phyloP scores from a whole-genome alignment of 768 basidiomycete species.

The Exsudoporus frostii region DNA sequence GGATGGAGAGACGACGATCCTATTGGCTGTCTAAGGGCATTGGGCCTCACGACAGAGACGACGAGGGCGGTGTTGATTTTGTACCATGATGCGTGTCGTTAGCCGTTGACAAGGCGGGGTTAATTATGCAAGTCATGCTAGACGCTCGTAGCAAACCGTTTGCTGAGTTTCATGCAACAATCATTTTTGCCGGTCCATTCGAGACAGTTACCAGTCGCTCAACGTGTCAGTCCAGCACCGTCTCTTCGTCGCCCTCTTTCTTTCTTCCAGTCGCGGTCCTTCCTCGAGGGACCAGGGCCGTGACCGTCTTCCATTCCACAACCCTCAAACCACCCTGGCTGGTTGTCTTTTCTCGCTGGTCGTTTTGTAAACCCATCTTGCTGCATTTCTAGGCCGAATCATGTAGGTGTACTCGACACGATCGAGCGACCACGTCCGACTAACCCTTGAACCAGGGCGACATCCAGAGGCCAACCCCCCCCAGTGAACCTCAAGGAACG shows the following conservation, averaged over 20 bases:
- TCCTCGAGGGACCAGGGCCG: constrained; percentile 12
- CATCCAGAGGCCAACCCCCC: constrained; percentile 24
- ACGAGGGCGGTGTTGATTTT: constrained; percentile 1
- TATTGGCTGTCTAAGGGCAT: constrained; percentile 60
- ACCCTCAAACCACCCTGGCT: constrained; percentile 19
- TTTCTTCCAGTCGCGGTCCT: neutral
- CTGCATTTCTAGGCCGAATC: constrained; percentile 1
- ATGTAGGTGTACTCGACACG: constrained; percentile 21
- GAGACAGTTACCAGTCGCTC: neutral
- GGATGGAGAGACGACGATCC: constrained; percentile 34
- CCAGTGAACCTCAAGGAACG: constrained; percentile 71
- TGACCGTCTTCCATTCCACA: constrained; percentile 5
- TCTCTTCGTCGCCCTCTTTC: neutral
- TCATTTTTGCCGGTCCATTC: neutral
- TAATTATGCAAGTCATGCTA: constrained; percentile 1
- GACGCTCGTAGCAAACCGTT: neutral
- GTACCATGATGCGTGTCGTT: neutral
- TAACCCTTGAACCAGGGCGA: constrained; percentile 26
- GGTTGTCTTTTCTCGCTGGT: constrained; percentile 20
- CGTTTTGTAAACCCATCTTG: constrained; percentile 14
- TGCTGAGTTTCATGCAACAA: constrained; percentile 7
- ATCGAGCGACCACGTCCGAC: neutral
- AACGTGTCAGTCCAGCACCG: neutral
- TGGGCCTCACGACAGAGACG: constrained; percentile 28
- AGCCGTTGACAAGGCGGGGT: neutral